Evolutionary conservation across 805 yeast species (phyloP), one percentile per base, ranked within the genome.

Genomic region (Candida ponderosae): DNA sequence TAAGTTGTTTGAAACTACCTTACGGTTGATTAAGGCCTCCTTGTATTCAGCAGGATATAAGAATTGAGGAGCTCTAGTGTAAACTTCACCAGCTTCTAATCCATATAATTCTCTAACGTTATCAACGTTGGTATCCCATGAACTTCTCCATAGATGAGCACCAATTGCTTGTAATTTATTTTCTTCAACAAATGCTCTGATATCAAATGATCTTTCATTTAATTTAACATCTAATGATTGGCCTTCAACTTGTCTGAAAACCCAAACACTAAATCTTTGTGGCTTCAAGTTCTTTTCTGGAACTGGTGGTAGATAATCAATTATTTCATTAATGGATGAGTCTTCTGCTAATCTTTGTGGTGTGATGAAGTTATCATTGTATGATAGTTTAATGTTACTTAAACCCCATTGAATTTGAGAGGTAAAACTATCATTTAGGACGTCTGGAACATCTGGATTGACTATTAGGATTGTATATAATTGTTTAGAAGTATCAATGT

Each of bases 261-360:
- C 94, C 96, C 97, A 89, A 31, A 86, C 74, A 36, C 84, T 78
- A 38, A 83, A 79, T 61, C 97, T 76, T 59, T 90, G 96, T 24
- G 68, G 67, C 31, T 85, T 87, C 4, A 81, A 69, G 58, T 93
- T 93, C 65, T 84, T 85, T 56, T 90, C 97, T 10, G 97, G 96
- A 20, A 74, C 73, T 32, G 96, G 84, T 19, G 98, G 96, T 18
- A 68, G 54, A 57, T 87, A 90, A 8, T 74, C 72, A 29, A 70
- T 66, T 44, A 77, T 68, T 39, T 62, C 75, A 41, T 59, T 65
- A 32, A 63, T 68, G 31, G 63, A 54, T 33, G 46, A 38, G 19
- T 54, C 51, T 17, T 53, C 50, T 31, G 70, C 52, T 26, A 57
- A 51, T 36, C 54, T 59, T 30, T 59, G 50, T 36, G 62, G 53